Evolutionary conservation across 192 early-diverging fungal species (phyloP).

Genomic region (Entomortierella beljakovae): DNA sequence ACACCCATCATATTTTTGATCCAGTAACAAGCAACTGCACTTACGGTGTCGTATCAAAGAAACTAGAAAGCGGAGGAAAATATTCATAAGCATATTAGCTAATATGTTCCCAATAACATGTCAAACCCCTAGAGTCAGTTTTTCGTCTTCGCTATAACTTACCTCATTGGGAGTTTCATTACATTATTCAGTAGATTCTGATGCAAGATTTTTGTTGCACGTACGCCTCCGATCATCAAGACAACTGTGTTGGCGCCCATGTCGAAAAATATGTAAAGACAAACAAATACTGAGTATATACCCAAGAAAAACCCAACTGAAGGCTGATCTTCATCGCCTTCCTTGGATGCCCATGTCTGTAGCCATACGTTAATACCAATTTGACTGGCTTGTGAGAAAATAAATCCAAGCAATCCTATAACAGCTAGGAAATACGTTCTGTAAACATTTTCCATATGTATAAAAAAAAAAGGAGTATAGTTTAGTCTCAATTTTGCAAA

Average conservation of each 20-base stretch:
- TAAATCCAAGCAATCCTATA: constrained; percentile 14
- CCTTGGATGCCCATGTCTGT: constrained; percentile 15
- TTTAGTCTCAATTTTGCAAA: constrained; percentile 13
- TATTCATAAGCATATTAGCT: constrained; percentile 39
- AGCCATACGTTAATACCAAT: constrained; percentile 41
- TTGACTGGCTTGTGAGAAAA: constrained; percentile 32
- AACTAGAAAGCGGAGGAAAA: constrained; percentile 24
- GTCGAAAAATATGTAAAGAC: constrained; percentile 20
- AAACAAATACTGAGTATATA: constrained; percentile 25
- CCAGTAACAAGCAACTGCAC: not conserved
- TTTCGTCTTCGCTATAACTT: not conserved
- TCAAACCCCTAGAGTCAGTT: not conserved
- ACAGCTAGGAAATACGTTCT: constrained; percentile 19
- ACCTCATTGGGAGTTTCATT: constrained; percentile 67
- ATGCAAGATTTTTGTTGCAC: constrained; percentile 64
- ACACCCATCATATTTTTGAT: not conserved
- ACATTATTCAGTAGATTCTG: constrained; percentile 70
- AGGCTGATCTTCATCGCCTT: not conserved
- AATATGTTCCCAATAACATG: not conserved
- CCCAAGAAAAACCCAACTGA: constrained; percentile 22
- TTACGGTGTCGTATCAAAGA: constrained; percentile 74
- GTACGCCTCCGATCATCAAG: constrained; percentile 16
- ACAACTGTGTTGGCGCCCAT: constrained; percentile 28
- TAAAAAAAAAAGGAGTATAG: constrained; percentile 53
- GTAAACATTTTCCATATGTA: not conserved